Conservation (phyloP, 2,329 filamentous ascomycete species). For the Botrytis tulipae region DNA sequence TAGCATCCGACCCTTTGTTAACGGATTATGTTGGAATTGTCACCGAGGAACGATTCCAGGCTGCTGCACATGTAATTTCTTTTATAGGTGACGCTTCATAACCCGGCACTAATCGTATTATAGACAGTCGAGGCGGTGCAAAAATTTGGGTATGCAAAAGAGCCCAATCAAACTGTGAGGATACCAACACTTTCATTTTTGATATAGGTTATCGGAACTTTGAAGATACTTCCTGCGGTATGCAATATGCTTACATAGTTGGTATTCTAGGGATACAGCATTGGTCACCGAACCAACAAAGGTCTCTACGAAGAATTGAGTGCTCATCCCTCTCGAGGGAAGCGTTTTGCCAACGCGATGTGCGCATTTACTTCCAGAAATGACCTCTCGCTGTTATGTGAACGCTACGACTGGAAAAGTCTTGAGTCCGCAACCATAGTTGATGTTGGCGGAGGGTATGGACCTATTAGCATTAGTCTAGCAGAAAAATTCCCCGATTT, state of each 20-base stretch:
- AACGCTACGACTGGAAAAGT: slow-evolving; percentile 53
- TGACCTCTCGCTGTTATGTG: slow-evolving; percentile 51
- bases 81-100: neutral
- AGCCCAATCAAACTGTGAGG: slow-evolving; percentile 9
- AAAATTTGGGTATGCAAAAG: slow-evolving; percentile 5
- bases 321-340: slow-evolving; percentile 40
- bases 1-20: slow-evolving; percentile 49
- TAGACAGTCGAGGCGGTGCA: slow-evolving; percentile 5
- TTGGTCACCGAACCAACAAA: slow-evolving; percentile 10
- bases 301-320: slow-evolving; percentile 9
- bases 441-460: slow-evolving; percentile 59
- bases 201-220: neutral
- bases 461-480: slow-evolving; percentile 55
- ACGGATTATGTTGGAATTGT: slow-evolving; percentile 57
- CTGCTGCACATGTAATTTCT: slow-evolving; percentile 4
- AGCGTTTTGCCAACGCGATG: slow-evolving; percentile 56
- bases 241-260: neutral
- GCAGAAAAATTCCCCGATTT: slow-evolving; percentile 51
- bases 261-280: neutral
- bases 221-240: neutral
- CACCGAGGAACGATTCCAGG: slow-evolving; percentile 45
- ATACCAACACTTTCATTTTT: neutral
- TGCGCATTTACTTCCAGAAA: slow-evolving; percentile 52
- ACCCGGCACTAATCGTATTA: neutral
- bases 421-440: slow-evolving; percentile 53